Percentiles rank a stretch among this genome's conserved stretches.
Evolutionary conservation across 352 stramenopile species (phyloP).

Genomic region (Globisporangium barbulae): DNA sequence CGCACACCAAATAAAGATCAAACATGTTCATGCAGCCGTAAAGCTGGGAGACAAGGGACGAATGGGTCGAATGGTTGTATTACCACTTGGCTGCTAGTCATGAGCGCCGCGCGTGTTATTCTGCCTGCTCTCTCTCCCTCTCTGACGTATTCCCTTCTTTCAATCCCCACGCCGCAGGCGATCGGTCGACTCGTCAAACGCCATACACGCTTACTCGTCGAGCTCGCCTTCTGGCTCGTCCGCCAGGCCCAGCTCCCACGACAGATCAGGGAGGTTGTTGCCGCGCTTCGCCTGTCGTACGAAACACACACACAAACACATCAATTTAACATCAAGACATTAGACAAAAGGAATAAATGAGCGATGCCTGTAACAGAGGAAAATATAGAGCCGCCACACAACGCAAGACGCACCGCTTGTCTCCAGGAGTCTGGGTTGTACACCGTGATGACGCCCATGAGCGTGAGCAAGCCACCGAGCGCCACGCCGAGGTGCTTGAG

Average conservation of each 20-base stretch:
- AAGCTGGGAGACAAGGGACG: not conserved
- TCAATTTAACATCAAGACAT: conserved; percentile 1
- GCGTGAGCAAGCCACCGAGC: conserved; percentile 51
- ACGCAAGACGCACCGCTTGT: conserved; percentile 55
- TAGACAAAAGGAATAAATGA: not conserved
- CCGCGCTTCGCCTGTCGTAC: conserved; percentile 57
- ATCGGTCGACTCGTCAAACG: conserved; percentile 7
- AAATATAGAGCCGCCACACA: not conserved
- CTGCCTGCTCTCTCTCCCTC: not conserved
- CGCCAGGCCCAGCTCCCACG: conserved; percentile 75
- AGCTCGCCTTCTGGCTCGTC: conserved; percentile 83
- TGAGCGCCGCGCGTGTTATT: conserved; percentile 2
- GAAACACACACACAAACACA: conserved; percentile 4
- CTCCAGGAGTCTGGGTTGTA: conserved; percentile 80
- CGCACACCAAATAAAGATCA: not conserved
- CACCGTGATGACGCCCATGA: conserved; percentile 78
- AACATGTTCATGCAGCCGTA: not conserved
- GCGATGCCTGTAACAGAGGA: not conserved
- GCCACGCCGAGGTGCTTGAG: conserved; percentile 61
- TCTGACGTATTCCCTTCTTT: not conserved
- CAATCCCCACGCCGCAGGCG: conserved; percentile 3
- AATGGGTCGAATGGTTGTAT: not conserved
- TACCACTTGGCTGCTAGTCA: conserved; percentile 1
- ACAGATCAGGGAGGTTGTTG: conserved; percentile 72
- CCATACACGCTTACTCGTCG: conserved; percentile 50